Conservation (phyloP, 805 yeast species). For the Yamadazyma insecticola region DNA sequence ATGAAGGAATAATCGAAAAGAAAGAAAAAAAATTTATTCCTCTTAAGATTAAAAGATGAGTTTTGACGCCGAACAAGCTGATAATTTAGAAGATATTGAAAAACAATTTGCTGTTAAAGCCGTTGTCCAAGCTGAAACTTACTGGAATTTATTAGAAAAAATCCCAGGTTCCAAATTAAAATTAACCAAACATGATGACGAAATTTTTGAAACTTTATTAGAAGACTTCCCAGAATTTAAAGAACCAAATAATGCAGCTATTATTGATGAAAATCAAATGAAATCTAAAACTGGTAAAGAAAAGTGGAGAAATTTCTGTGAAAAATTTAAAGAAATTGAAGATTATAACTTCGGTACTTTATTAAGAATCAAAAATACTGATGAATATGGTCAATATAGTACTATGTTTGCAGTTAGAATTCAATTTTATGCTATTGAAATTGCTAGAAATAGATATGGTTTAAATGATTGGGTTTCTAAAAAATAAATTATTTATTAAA, state of each 20-base stretch:
- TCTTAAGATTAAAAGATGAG: too few relatives aligned
- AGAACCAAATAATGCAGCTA: slow-evolving; percentile 51
- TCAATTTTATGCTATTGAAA: slow-evolving; percentile 93
- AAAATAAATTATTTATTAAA: slow-evolving; percentile 9
- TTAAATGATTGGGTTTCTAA: slow-evolving; percentile 80
- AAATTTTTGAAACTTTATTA: slow-evolving; percentile 54
- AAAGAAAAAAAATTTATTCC: too few relatives aligned
- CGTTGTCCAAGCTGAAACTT: slow-evolving; percentile 90
- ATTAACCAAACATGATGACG: slow-evolving; percentile 69
- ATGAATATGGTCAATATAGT: slow-evolving; percentile 75
- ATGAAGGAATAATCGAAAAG: too few relatives aligned
- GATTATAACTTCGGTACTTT: slow-evolving; percentile 96
- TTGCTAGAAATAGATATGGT: slow-evolving; percentile 86
- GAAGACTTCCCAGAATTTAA: slow-evolving; percentile 86
- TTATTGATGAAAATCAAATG: slow-evolving; percentile 72
- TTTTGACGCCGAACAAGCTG: slow-evolving; percentile 87
- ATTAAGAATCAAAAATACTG: slow-evolving; percentile 65
- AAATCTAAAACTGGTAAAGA: slow-evolving; percentile 76
- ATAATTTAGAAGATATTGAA: slow-evolving; percentile 85
- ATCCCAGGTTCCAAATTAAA: slow-evolving; percentile 77
- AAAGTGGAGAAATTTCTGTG: slow-evolving; percentile 87
- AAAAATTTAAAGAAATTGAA: slow-evolving; percentile 76
- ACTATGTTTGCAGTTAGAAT: slow-evolving; percentile 89
- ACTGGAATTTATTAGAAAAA: slow-evolving; percentile 75
- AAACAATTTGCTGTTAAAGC: slow-evolving; percentile 98